Evolutionary conservation across 768 basidiomycete genomes (phyloP), one percentile per base, ranked within the genome.

Genomic region (Mycena epipterygia): DNA sequence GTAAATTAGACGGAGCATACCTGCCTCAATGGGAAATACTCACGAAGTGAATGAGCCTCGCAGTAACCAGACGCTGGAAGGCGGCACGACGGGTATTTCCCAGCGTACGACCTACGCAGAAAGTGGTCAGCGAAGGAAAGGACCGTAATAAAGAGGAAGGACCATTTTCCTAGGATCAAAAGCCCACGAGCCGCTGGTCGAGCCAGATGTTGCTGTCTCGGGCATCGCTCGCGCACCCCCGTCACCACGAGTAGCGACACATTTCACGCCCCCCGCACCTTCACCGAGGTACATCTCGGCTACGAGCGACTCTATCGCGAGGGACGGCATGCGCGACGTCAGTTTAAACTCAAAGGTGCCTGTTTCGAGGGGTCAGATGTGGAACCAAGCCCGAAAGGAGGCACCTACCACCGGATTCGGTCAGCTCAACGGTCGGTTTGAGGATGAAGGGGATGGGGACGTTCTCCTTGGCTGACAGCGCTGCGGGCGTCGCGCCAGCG

Each of bases 251-350:
- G 89, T 88, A 16, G 89, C 86, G 7, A 89, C 87, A 68, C 95
- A 94, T 74, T 91, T 94, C 49, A 94, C 91, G 1, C 89, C 88
- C 1, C 88, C 88, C 0, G 94, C 90, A 3, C 89, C 89, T 68
- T 91, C 85, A 4, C 96, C 96, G 1, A 98, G 85, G 76, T 89
- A 88, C 68, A 96, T 81, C 70, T 93, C 91, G 27, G 95, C 86
- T 0, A 88, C 84, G 5, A 95, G 82, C 67, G 90, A 89, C 72
- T 97, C 94, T 71, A 97, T 85, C 9, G 89, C 81, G 55, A 90
- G 89, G 19, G 86, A 88, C 19, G 89, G 86, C 37, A 89, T 81
- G 29, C 91, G 87, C 29, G 92, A 93, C 19, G 87, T 89, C 52
- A 94, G 80, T 5, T 86, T 86, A 57, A 94, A 77, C 49, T 89